phyloP scores from a whole-genome alignment of 768 basidiomycete species.

The Epithele typhae region DNA sequence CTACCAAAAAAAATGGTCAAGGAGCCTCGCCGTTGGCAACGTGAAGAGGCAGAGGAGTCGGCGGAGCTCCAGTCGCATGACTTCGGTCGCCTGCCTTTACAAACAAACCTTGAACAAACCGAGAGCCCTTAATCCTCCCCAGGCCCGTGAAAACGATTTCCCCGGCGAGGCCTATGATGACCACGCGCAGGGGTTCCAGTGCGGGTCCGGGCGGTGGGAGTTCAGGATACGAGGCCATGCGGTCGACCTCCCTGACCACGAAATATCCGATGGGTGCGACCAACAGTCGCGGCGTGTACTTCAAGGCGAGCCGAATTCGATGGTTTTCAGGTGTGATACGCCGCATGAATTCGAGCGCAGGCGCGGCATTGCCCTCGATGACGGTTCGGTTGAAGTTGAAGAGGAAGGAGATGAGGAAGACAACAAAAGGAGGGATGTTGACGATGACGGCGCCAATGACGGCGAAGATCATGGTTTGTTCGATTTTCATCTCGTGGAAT shows the following conservation, averaged over 20 bases:
- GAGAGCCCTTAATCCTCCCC: neutral
- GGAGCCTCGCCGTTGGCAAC: too few species aligned
- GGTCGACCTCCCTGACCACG: neutral
- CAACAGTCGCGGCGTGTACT: slow-evolving; percentile 4
- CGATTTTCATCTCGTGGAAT: neutral
- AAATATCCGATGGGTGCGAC: slow-evolving; percentile 5
- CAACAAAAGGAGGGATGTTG: slow-evolving; percentile 6
- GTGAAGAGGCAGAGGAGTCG: too few species aligned
- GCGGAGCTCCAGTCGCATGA: too few species aligned
- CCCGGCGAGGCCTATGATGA: neutral
- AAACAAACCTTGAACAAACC: neutral
- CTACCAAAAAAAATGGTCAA: too few species aligned
- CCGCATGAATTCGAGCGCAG: slow-evolving; percentile 8
- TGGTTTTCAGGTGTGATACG: slow-evolving; percentile 8
- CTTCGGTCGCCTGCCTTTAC: neutral
- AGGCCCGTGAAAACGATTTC: slow-evolving; percentile 1
- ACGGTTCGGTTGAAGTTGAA: slow-evolving; percentile 9
- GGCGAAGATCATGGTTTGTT: slow-evolving; percentile 9
- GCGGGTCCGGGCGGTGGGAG: too few species aligned
- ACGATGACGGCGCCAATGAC: slow-evolving; percentile 7
- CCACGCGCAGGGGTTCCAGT: slow-evolving; percentile 3
- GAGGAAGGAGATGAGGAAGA: slow-evolving; percentile 8
- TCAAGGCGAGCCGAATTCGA: neutral
- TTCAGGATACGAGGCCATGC: neutral
- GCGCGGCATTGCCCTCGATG: slow-evolving; percentile 2